Conservation (phyloP, 2,329 filamentous ascomycete genomes). For the Epichloe typhina region DNA sequence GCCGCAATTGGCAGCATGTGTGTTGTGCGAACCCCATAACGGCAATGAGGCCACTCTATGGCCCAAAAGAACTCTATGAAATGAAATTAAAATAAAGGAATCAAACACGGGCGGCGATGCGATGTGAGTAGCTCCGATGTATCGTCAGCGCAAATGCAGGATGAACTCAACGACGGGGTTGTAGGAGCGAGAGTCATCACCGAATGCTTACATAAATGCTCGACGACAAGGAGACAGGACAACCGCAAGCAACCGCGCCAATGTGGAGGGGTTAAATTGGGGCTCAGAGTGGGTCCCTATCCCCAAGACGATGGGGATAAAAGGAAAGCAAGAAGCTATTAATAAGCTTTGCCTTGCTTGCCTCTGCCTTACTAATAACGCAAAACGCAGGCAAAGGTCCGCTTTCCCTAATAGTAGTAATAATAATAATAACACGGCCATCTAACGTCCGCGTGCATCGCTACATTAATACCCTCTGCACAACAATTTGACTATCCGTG, state of each 20-base stretch:
- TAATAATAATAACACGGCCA: too few species aligned
- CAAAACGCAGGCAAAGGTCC: too few species aligned
- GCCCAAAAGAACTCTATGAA: neutral
- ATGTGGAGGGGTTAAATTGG: neutral
- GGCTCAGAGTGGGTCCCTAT: constrained; percentile 17
- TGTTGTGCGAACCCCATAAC: constrained; percentile 18
- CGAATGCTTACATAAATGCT: neutral
- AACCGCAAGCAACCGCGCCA: neutral
- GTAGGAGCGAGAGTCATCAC: neutral
- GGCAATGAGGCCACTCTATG: neutral
- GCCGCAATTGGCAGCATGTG: neutral
- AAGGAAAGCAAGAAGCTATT: too few species aligned
- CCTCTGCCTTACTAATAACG: too few species aligned
- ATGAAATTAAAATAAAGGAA: neutral
- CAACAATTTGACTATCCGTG: too few species aligned
- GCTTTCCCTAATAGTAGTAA: too few species aligned
- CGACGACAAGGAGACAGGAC: neutral
- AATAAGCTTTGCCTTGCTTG: too few species aligned
- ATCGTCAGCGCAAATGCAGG: neutral
- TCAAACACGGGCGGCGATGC: too few species aligned
- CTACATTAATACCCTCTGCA: too few species aligned
- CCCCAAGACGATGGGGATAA: constrained; percentile 20
- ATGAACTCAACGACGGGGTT: neutral
- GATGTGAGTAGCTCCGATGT: neutral
- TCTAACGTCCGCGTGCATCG: too few species aligned